phyloP scores from a whole-genome alignment of 1,284 basidiomycete genomes.

The Phellinidium pouzarii region DNA sequence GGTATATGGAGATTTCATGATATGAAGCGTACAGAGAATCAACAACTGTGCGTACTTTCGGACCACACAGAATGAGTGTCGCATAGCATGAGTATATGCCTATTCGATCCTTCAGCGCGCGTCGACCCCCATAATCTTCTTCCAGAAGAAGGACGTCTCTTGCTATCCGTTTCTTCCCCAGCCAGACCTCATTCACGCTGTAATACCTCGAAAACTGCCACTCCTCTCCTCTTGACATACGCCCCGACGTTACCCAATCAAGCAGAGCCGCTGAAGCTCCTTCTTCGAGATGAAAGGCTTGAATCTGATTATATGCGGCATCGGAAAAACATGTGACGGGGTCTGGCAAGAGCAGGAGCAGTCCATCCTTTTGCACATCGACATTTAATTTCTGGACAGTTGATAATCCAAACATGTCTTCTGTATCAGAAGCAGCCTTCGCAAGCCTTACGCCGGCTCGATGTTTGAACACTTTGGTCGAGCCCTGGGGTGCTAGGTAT shows the following conservation, averaged over 20 bases:
- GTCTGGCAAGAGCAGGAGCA: conserved; percentile 81
- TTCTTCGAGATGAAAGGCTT: conserved; percentile 61
- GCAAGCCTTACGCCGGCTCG: conserved; percentile 46
- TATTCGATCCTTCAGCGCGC: conserved; percentile 55
- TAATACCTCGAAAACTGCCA: conserved; percentile 87
- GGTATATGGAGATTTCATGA: conserved; percentile 54
- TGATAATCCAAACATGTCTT: conserved; percentile 25
- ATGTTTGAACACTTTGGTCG: conserved; percentile 87
- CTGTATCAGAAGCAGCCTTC: conserved; percentile 24
- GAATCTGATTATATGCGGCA: conserved; percentile 78
- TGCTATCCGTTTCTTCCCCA: conserved; percentile 56
- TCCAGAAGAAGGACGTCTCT: conserved; percentile 74
- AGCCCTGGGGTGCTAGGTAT: conserved; percentile 49
- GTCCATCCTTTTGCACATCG: conserved; percentile 41
- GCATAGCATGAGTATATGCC: conserved; percentile 82
- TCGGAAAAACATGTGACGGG: conserved; percentile 86
- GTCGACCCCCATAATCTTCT: conserved; percentile 21
- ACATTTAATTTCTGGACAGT: conserved; percentile 54
- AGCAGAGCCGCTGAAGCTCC: conserved; percentile 64
- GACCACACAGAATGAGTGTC: conserved; percentile 70
- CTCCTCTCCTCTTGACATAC: conserved; percentile 72
- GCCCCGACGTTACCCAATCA: conserved; percentile 90
- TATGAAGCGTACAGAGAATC: conserved; percentile 44
- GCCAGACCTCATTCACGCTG: conserved; percentile 79
- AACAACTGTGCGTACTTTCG: conserved; percentile 42